Percentiles rank a stretch among this genome's conserved stretches.
These are phyloP conservation scores for Selaginella tamariscina DNA, from an alignment of 75 land plant species.

Conservation along the genomic window DNA sequence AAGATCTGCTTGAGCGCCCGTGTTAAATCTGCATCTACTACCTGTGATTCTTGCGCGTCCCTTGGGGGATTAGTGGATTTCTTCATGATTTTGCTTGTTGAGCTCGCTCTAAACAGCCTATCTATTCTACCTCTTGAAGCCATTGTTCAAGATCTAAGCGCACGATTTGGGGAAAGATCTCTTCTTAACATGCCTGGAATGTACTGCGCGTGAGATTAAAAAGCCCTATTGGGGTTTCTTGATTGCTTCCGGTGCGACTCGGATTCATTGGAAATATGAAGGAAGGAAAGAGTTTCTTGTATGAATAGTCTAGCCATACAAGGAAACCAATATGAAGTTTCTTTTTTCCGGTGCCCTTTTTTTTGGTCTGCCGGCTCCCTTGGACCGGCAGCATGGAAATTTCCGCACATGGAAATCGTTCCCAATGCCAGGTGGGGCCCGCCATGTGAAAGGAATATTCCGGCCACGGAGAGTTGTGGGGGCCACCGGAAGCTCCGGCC, in stretches of 20 bases:
- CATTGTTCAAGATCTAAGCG: neutral
- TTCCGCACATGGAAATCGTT: conserved; percentile 1
- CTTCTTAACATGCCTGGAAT: no score
- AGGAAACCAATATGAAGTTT: neutral
- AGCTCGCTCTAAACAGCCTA: neutral
- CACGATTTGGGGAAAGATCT: neutral
- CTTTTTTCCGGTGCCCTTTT: neutral
- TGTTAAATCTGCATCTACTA: neutral
- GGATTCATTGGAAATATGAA: neutral
- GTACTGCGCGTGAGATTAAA: no score
- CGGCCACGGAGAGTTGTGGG: no score
- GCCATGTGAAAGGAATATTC: neutral
- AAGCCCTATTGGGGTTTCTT: neutral
- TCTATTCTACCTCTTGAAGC: neutral
- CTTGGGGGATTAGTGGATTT: neutral
- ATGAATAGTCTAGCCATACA: neutral
- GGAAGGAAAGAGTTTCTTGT: neutral
- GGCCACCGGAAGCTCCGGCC: no score
- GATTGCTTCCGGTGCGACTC: neutral
- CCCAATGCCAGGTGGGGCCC: no score
- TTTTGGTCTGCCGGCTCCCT: neutral
- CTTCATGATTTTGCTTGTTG: neutral
- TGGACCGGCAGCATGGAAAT: neutral
- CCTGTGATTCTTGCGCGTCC: neutral
- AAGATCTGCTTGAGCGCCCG: neutral